Evolutionary conservation across 208 protist genomes (phyloP).

Genomic region (Acanthamoeba healyi): DNA sequence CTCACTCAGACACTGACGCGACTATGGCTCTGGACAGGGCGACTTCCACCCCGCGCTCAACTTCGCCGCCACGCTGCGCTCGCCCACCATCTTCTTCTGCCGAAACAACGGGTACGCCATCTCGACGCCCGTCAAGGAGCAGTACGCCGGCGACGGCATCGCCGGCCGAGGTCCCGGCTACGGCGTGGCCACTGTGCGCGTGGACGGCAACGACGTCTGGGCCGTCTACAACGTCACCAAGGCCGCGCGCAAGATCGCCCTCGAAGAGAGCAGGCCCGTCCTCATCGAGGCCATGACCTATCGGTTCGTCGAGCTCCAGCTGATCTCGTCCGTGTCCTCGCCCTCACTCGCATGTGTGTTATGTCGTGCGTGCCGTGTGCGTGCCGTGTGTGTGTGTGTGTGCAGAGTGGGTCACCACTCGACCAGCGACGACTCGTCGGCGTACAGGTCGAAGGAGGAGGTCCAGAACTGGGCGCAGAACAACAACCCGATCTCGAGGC

Average conservation of each 20-base stretch:
- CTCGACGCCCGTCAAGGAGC: slow-evolving; percentile 95
- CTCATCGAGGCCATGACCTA: slow-evolving; percentile 98
- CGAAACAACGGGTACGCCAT: slow-evolving; percentile 97
- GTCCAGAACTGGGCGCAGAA: slow-evolving; percentile 79
- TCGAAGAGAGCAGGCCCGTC: slow-evolving; percentile 92
- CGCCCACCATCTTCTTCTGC: slow-evolving; percentile 96
- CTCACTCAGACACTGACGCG: neutral
- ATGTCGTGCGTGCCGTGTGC: too few species aligned
- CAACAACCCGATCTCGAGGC: slow-evolving; percentile 81
- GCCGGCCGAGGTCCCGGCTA: slow-evolving; percentile 85
- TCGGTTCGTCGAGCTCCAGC: slow-evolving; percentile 80
- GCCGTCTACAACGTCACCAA: slow-evolving; percentile 95
- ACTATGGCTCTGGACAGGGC: slow-evolving; percentile 85
- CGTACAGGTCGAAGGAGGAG: slow-evolving; percentile 90
- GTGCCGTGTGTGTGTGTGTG: neutral
- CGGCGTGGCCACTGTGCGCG: slow-evolving; percentile 93
- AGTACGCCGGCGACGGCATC: slow-evolving; percentile 95
- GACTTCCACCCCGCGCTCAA: slow-evolving; percentile 98
- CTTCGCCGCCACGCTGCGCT: slow-evolving; percentile 95
- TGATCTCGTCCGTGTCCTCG: neutral
- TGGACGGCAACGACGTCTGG: slow-evolving; percentile 97
- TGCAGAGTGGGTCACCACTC: slow-evolving; percentile 93
- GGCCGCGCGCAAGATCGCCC: slow-evolving; percentile 92
- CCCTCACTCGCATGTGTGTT: neutral
- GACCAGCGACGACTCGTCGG: slow-evolving; percentile 96